Percentiles rank a stretch among this genome's conserved stretches.
Evolutionary conservation across 1,139 yeast genomes (phyloP).

Genomic region (Suhomyces bolitotheri): DNA sequence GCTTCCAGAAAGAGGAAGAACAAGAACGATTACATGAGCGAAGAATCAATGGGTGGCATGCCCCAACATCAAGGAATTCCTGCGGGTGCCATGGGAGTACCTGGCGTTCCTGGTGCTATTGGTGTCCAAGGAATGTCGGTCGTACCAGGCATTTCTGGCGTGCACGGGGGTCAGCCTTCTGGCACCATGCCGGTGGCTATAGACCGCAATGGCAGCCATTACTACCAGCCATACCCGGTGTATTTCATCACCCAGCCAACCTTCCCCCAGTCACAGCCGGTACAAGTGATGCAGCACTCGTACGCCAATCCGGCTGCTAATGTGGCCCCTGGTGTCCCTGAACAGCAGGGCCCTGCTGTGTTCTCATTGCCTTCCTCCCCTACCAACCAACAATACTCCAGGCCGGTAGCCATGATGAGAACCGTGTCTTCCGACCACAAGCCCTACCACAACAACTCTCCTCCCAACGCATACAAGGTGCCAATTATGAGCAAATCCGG

Average conservation of each 20-base stretch:
- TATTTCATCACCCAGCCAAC: slow-evolving; percentile 34
- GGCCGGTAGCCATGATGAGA: slow-evolving; percentile 1
- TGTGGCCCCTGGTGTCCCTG: slow-evolving; percentile 5
- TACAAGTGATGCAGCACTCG: slow-evolving; percentile 4
- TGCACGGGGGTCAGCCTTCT: not conserved
- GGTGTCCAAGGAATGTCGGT: not conserved
- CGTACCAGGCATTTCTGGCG: not conserved
- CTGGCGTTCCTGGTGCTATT: not conserved
- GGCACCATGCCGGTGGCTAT: slow-evolving; percentile 31
- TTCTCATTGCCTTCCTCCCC: slow-evolving; percentile 20
- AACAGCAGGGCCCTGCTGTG: slow-evolving; percentile 8
- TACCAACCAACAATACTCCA: slow-evolving; percentile 8
- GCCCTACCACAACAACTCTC: slow-evolving; percentile 6
- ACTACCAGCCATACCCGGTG: slow-evolving; percentile 40
- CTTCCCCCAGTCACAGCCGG: slow-evolving; percentile 5
- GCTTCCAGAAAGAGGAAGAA: slow-evolving; percentile 22
- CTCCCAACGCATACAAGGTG: slow-evolving; percentile 6
- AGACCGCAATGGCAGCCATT: slow-evolving; percentile 37
- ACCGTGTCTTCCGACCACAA: slow-evolving; percentile 1
- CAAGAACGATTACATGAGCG: slow-evolving; percentile 9
- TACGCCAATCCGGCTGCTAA: slow-evolving; percentile 5
- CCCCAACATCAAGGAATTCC: not conserved
- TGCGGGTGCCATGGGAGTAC: not conserved
- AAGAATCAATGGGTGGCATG: slow-evolving; percentile 2
- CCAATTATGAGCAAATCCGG: slow-evolving; percentile 11